Evolutionary conservation across 352 stramenopile genomes (phyloP).

Genomic region (Globisporangium carolinianum): DNA sequence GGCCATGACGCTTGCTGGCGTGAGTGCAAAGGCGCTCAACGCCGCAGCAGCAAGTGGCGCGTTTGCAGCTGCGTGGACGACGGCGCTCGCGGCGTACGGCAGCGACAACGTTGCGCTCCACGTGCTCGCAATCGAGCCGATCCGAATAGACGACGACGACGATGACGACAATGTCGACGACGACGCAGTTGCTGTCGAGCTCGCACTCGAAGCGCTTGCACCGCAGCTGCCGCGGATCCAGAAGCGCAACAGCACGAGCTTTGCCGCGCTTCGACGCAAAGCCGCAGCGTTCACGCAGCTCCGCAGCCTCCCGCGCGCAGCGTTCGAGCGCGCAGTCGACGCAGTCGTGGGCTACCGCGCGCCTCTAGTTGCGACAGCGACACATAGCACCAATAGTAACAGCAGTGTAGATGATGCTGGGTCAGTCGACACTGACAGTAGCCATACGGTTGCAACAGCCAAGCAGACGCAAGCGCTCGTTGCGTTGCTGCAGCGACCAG

Average conservation of each 20-base stretch:
- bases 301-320: neutral
- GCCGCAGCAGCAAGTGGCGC: neutral
- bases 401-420: neutral
- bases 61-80: neutral
- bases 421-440: too few species aligned
- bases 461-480: neutral
- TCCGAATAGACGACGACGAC: conserved; percentile 5
- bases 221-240: conserved; percentile 2
- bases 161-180: conserved; percentile 6
- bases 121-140: conserved; percentile 5
- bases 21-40: conserved; percentile 1
- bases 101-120: conserved; percentile 5
- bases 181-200: neutral
- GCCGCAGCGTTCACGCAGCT: conserved; percentile 6
- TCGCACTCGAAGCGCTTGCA: conserved; percentile 6
- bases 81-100: conserved; percentile 4
- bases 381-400: neutral
- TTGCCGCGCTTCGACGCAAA: conserved; percentile 1
- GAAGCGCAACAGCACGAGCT: conserved; percentile 7
- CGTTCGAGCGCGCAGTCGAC: conserved; percentile 6
- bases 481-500: conserved; percentile 1
- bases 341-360: neutral
- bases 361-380: neutral
- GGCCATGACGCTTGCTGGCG: conserved; percentile 10
- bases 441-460: too few species aligned